Base-by-base conservation (phyloP, 345 rosid species). In the Camelina sativa region DNA sequence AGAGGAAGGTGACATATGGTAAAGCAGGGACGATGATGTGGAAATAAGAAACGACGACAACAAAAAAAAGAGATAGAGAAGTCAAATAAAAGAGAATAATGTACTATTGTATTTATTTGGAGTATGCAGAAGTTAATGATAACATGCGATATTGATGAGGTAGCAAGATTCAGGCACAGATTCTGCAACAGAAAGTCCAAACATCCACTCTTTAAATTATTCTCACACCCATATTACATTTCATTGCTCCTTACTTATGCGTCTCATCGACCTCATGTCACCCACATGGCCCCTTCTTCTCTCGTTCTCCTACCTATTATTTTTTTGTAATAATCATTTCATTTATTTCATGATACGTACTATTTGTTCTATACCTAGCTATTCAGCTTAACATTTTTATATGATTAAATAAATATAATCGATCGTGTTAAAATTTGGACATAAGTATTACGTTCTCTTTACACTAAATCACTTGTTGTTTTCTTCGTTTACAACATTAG, bases 91-190 rank as follows among this genome's bases (percentile, higher is more conserved):
- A 66, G 17, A 43, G 73, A 72, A 66, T 72, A 52, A 60, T 78
- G 67, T 78, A 72, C 78, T 50, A 72, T 66, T 60, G 64, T 59
- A 55, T 37, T 56, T 64, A 48, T 57, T 64, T 64, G 76, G 65
- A 38, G 54, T 63, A 46, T 57, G 52, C 65, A 65, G 62, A 70
- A 76, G 41, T 66, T 30, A 28, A 66, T 41, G 25, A 63, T 44
- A 47, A 28, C 75, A 79, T 79, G 79, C 79, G 71, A 68, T 55
- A 44, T 73, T 40, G 76, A 82, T 70, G 82, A 65, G 67, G 44
- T 80, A 51, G 85, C 89, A 76, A 81, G 78, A 77, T 76, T 82
- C 81, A 76, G 83, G 86, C 85, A 76, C 65, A 66, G 79, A 75
- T 68, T 68, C 79, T 74, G 85, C 81, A 76, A 77, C 75, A 80